These are phyloP conservation scores for Rugonectria rugulosa DNA, from an alignment of 2,329 filamentous ascomycete species.

Conservation along the genomic window DNA sequence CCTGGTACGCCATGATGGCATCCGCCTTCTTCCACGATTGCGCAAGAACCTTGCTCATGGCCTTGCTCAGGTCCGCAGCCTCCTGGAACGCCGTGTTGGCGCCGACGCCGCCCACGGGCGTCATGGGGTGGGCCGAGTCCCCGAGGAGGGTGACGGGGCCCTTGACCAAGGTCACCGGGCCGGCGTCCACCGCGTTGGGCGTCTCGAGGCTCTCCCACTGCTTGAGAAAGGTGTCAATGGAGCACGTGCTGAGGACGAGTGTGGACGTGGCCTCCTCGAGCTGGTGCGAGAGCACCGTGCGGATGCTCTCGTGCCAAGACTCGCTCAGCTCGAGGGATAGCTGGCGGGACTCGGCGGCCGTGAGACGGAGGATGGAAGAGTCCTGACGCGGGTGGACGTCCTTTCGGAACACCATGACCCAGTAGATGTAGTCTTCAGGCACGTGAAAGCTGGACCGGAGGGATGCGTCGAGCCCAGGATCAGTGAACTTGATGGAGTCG, in stretches of 20 bases:
- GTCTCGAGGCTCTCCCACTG: conserved; percentile 10
- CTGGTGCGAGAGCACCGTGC: background rate
- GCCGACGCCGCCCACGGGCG: conserved; percentile 29
- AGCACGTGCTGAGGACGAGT: conserved; percentile 5
- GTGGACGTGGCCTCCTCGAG: conserved; percentile 13
- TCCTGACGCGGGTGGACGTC: background rate
- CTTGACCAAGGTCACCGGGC: background rate
- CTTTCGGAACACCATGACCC: conserved; percentile 11
- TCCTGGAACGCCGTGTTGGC: conserved; percentile 30
- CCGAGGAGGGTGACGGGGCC: conserved; percentile 29
- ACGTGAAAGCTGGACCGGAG: background rate
- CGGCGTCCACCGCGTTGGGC: background rate
- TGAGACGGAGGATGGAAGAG: background rate
- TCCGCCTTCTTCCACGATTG: background rate
- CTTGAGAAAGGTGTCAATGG: background rate
- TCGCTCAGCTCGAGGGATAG: background rate
- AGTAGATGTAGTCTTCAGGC: conserved; percentile 16
- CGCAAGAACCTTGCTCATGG: background rate
- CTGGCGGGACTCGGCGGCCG: background rate
- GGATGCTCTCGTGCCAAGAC: background rate
- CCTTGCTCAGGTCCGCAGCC: conserved; percentile 6
- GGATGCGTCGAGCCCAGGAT: background rate
- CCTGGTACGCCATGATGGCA: conserved; percentile 13
- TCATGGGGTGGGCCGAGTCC: conserved; percentile 37
- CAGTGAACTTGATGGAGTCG: conserved; percentile 10